phyloP scores from a whole-genome alignment of 306 rosid genomes.

The Sophora flavescens region DNA sequence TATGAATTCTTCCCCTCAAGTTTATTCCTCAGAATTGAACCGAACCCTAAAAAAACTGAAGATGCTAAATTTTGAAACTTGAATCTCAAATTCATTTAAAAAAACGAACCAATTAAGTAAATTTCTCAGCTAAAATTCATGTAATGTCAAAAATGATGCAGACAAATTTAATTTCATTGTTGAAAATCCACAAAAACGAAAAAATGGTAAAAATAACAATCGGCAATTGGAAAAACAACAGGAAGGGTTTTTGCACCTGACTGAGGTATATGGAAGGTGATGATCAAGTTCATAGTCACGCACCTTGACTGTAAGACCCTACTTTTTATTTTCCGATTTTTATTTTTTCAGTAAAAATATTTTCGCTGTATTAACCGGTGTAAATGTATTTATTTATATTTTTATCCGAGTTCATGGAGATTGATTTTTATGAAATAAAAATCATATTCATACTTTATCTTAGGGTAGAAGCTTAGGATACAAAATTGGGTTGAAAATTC shows the following conservation, averaged over 20 bases:
- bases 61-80: constrained; percentile 8
- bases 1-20: neutral
- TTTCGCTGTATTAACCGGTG: no score
- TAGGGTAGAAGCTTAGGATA: no score
- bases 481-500: no score
- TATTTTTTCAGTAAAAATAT: no score
- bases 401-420: no score
- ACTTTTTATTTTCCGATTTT: no score
- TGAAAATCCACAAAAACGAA: constrained; percentile 4
- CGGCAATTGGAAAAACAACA: constrained; percentile 22
- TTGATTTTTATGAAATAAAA: no score
- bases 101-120: constrained; percentile 24
- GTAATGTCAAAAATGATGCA: neutral
- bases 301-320: no score
- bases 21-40: neutral
- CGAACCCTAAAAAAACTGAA: constrained; percentile 1
- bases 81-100: constrained; percentile 18
- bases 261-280: constrained; percentile 31
- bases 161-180: constrained; percentile 36
- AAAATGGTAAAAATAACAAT: neutral
- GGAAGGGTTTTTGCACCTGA: constrained; percentile 31
- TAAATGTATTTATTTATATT: no score
- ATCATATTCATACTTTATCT: no score
- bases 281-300: neutral
- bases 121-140: constrained; percentile 1